Percentiles rank a stretch among this genome's conserved stretches.
phyloP scores from a whole-genome alignment of 148 eudicot genomes.

The Agrostemma githago region DNA sequence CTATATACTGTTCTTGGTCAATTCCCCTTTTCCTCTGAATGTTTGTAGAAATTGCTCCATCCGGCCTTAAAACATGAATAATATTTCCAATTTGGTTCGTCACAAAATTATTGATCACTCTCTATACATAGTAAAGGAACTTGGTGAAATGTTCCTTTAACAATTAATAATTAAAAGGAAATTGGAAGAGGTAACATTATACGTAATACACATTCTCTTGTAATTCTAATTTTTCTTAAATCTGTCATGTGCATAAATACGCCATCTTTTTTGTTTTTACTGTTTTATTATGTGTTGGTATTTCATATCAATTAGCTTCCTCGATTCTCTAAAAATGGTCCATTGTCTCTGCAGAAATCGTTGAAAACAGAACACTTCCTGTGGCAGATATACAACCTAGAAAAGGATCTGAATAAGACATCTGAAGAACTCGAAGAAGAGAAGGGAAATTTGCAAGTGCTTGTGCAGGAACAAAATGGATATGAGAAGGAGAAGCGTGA shows the following conservation, averaged over 20 bases:
- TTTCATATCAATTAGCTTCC: constrained; percentile 2
- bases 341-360: constrained; percentile 56
- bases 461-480: constrained; percentile 56
- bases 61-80: too few relatives aligned
- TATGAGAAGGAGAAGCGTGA: constrained; percentile 61
- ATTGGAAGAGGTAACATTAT: neutral
- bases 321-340: neutral
- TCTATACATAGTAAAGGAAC: neutral
- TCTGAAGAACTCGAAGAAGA: constrained; percentile 61
- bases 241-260: neutral
- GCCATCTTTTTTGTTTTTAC: neutral
- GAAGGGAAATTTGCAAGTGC: constrained; percentile 57
- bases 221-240: neutral
- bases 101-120: neutral
- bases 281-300: neutral
- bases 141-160: neutral
- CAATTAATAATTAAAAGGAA: neutral
- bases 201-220: neutral
- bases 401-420: constrained; percentile 61
- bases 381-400: constrained; percentile 83
- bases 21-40: neutral
- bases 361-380: constrained; percentile 84
- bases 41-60: neutral
- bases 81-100: neutral
- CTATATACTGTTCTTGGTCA: neutral